Evolutionary conservation across 805 yeast genomes (phyloP).

Genomic region (Zygotorulaspora sp.): DNA sequence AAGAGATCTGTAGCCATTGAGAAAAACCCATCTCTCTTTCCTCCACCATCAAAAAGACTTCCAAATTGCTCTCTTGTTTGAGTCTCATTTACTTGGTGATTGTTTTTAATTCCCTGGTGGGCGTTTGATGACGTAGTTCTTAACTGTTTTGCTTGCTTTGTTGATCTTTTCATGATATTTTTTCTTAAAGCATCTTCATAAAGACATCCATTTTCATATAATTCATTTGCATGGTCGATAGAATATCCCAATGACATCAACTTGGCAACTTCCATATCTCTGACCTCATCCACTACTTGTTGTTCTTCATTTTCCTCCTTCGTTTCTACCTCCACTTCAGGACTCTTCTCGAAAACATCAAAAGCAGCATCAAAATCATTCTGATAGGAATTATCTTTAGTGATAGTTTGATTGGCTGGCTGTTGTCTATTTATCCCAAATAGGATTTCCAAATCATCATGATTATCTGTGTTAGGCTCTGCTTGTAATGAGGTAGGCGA

Average conservation of each 20-base stretch:
- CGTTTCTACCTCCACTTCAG: neutral
- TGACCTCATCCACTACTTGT: slow-evolving; percentile 30
- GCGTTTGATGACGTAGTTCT: too few species aligned
- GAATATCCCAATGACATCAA: slow-evolving; percentile 32
- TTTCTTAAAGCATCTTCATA: slow-evolving; percentile 22
- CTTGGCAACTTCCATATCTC: slow-evolving; percentile 35
- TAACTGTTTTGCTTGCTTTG: neutral
- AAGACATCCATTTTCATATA: slow-evolving; percentile 24
- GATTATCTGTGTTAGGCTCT: too few species aligned
- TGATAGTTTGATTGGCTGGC: neutral
- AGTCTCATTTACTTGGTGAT: neutral
- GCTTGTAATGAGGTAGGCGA: too few species aligned
- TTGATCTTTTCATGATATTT: slow-evolving; percentile 2
- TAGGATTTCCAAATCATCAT: slow-evolving; percentile 23
- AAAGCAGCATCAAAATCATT: slow-evolving; percentile 26
- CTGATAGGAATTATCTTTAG: neutral
- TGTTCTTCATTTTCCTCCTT: slow-evolving; percentile 6
- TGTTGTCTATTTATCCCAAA: slow-evolving; percentile 14
- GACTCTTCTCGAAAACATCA: slow-evolving; percentile 14
- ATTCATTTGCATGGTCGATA: slow-evolving; percentile 21
- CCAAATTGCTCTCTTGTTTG: neutral
- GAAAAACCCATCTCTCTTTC: slow-evolving; percentile 14
- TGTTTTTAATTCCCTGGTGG: too few species aligned
- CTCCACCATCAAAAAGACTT: slow-evolving; percentile 6
- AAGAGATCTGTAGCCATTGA: slow-evolving; percentile 29